Percentiles rank a stretch among this genome's conserved stretches.
These are phyloP conservation scores for Melastoma malabathricum DNA, from an alignment of 345 rosid species.

Conservation along the genomic window DNA sequence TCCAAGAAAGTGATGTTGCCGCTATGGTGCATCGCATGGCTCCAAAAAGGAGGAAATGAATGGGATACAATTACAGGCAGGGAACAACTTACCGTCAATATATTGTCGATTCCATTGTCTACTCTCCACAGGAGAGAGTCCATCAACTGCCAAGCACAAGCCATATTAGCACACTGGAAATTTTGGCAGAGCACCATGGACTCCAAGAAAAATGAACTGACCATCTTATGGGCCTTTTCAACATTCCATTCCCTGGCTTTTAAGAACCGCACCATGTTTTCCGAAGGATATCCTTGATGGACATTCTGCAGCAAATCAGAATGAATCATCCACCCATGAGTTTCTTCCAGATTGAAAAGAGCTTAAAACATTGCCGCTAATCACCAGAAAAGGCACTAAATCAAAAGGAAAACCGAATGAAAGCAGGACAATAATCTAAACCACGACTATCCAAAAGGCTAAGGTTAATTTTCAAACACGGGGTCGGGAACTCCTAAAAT, in stretches of 20 bases:
- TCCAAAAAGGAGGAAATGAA: not conserved
- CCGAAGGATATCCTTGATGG: slow-evolving; percentile 74
- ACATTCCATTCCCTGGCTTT: slow-evolving; percentile 94
- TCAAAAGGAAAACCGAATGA: no score
- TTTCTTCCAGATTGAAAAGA: no score
- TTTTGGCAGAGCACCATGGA: not conserved
- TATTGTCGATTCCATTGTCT: slow-evolving; percentile 65
- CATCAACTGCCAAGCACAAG: slow-evolving; percentile 44
- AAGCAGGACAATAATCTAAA: no score
- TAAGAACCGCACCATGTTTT: slow-evolving; percentile 64
- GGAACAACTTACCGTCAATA: slow-evolving; percentile 44
- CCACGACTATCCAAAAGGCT: no score
- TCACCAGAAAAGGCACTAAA: no score
- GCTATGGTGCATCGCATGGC: not conserved
- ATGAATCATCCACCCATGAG: not conserved
- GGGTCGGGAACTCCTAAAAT: no score
- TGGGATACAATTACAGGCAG: no score
- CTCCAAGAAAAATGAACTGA: slow-evolving; percentile 14
- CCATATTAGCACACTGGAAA: slow-evolving; percentile 5
- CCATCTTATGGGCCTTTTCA: slow-evolving; percentile 81
- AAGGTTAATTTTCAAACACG: no score
- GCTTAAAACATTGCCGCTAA: no score
- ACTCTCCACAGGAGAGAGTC: slow-evolving; percentile 78
- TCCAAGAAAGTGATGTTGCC: not conserved
- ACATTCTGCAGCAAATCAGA: slow-evolving; percentile 49